Evolutionary conservation across 106 monocot species (phyloP).

Genomic region (Triglochin maritima): DNA sequence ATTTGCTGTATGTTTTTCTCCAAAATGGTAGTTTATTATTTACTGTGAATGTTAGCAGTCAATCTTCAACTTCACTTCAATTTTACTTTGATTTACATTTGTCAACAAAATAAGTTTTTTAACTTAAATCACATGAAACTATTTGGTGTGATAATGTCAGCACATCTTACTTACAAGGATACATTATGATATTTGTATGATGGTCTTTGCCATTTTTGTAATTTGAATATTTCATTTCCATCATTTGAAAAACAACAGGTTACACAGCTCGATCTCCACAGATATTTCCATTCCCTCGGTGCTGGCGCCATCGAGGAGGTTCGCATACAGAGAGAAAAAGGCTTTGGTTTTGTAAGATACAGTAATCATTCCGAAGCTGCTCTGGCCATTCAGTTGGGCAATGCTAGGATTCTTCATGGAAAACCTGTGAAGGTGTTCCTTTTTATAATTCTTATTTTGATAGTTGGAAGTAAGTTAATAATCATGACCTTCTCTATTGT

Average conservation of each 20-base stretch:
- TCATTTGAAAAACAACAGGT: conserved; percentile 21
- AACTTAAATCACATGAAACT: no score
- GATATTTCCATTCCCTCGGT: conserved; percentile 47
- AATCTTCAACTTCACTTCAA: no score
- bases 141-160: no score
- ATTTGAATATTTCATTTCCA: no score
- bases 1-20: background rate
- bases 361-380: conserved; percentile 66
- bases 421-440: conserved; percentile 53
- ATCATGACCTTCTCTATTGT: no score
- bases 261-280: conserved; percentile 56
- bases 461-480: background rate
- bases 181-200: no score
- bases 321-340: conserved; percentile 57
- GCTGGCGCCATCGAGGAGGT: conserved; percentile 70
- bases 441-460: background rate
- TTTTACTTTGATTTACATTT: no score
- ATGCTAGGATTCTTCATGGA: conserved; percentile 47
- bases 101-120: no score
- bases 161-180: no score
- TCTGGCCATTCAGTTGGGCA: conserved; percentile 55
- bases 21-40: no score
- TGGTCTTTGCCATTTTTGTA: no score
- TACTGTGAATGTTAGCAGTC: no score
- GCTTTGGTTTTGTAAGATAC: conserved; percentile 73